phyloP scores from a whole-genome alignment of 2,329 filamentous ascomycete species.

The Botrytis cinerea region DNA sequence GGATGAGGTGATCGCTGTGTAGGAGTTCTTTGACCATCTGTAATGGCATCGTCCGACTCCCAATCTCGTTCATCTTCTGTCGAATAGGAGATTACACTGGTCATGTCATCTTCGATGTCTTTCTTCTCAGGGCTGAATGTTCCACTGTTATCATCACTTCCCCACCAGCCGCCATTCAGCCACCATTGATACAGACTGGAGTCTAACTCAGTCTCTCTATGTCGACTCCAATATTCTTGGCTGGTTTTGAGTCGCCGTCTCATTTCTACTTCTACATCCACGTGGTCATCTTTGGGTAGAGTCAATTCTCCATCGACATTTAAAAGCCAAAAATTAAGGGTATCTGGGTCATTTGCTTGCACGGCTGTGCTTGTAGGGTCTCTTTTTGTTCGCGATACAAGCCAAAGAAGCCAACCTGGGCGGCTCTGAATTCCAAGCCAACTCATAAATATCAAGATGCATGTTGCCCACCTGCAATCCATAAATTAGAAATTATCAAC shows the following conservation, averaged over 20 bases:
- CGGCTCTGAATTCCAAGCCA: conserved; percentile 61
- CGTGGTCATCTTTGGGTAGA: conserved; percentile 60
- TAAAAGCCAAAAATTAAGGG: conserved; percentile 55
- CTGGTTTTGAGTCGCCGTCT: conserved; percentile 58
- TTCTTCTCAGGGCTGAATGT: conserved; percentile 65
- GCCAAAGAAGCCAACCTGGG: conserved; percentile 62
- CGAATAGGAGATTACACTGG: conserved; percentile 71
- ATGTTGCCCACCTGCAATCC: conserved; percentile 32
- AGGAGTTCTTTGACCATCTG: conserved; percentile 66
- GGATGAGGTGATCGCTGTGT: conserved; percentile 64
- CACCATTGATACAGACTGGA: conserved; percentile 81
- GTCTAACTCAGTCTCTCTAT: conserved; percentile 68
- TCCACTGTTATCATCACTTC: conserved; percentile 75
- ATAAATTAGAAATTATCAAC: neutral
- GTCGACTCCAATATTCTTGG: conserved; percentile 45
- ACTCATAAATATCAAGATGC: conserved; percentile 48
- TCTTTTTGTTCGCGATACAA: conserved; percentile 38
- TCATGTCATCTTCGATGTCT: conserved; percentile 69
- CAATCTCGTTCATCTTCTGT: conserved; percentile 48
- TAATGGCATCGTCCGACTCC: conserved; percentile 47
- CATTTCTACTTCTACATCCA: conserved; percentile 82
- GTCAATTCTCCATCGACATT: conserved; percentile 54
- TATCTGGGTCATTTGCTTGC: conserved; percentile 38
- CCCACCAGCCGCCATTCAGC: conserved; percentile 82
- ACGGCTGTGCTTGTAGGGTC: conserved; percentile 24